Conservation (phyloP, 495 filamentous ascomycete species). For the Penicillium robsamsonii region DNA sequence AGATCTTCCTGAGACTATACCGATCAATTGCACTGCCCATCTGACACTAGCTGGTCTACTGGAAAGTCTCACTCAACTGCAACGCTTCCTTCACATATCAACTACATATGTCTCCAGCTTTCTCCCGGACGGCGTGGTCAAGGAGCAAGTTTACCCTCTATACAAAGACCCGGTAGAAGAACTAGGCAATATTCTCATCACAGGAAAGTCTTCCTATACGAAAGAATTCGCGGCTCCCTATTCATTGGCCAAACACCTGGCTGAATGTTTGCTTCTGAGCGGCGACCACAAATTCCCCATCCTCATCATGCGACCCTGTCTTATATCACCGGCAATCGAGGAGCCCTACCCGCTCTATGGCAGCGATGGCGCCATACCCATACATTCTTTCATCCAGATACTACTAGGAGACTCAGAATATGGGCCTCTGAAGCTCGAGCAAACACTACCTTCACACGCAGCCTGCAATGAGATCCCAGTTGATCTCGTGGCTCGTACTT, state of each 20-base stretch:
- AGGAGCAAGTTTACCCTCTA: conserved; percentile 11
- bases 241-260: conserved; percentile 22
- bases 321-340: conserved; percentile 21
- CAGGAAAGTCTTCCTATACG: conserved; percentile 6
- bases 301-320: conserved; percentile 20
- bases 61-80: conserved; percentile 10
- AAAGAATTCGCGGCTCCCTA: conserved; percentile 21
- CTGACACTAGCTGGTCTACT: background rate
- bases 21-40: conserved; percentile 14
- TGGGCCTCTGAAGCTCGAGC: conserved; percentile 1
- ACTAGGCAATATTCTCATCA: conserved; percentile 5
- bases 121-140: conserved; percentile 12
- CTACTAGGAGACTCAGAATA: conserved; percentile 1
- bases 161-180: conserved; percentile 2
- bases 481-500: conserved; percentile 17
- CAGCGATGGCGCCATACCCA: conserved; percentile 7
- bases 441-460: background rate
- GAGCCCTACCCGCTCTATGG: conserved; percentile 25
- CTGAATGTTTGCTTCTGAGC: conserved; percentile 16
- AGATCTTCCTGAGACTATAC: conserved; percentile 8
- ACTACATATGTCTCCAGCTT: conserved; percentile 14
- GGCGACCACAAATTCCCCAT: conserved; percentile 2
- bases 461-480: conserved; percentile 21
- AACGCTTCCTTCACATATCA: conserved; percentile 19
- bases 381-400: conserved; percentile 5